Base-by-base conservation (phyloP, 331 rosid species). In the Phaseolus coccineus region DNA sequence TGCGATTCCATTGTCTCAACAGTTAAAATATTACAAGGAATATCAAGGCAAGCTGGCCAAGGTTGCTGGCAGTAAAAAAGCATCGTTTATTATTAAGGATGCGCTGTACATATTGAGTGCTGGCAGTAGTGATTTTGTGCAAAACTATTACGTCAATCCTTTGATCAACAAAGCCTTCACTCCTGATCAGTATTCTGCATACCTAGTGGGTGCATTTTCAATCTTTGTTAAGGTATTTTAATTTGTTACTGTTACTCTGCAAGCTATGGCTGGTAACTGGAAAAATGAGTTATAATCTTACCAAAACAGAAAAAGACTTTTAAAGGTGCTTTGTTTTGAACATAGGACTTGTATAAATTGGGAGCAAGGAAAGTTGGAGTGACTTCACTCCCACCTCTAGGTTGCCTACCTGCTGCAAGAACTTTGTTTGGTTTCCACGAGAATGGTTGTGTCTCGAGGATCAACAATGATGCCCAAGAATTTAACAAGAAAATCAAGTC, bases 301-400 rank as follows among this genome's bases (percentile, higher is more conserved):
- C 40, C 51, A 39, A 63, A 35, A 16, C 3, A 39, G 31, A 40
- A 28, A 3, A 13, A 13, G 28, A 47, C 30, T 70, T 33, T 24
- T 42, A 57, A 52, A 56, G 69, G 19, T 56, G 28, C 2, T 71
- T 16, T 80, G 65, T 76, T 84, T 66, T 63, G 51, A 67, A 82
- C 69, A 59, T 62, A 93, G 98, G 87, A 42, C 15, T 80, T 88
- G 87, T 84, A 93, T 56, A 89, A 78, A 30, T 73, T 89, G 77
- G 98, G 97, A 84, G 98, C 91, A 2, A 87, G 95, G 83, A 93
- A 84, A 76, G 78, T 93, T 25, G 98, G 98, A 51, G 98, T 88
- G 83, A 93, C 97, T 33, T 88, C 98, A 82, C 89, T 93, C 13
- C 93, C 98, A 31, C 93, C 98, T 55, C 69, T 93, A 84, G 98